A percentile compares a stretch with the other conserved stretches of the same genome.
Evolutionary conservation across 805 yeast genomes (phyloP).

Genomic region (Teunomyces funiuensis): DNA sequence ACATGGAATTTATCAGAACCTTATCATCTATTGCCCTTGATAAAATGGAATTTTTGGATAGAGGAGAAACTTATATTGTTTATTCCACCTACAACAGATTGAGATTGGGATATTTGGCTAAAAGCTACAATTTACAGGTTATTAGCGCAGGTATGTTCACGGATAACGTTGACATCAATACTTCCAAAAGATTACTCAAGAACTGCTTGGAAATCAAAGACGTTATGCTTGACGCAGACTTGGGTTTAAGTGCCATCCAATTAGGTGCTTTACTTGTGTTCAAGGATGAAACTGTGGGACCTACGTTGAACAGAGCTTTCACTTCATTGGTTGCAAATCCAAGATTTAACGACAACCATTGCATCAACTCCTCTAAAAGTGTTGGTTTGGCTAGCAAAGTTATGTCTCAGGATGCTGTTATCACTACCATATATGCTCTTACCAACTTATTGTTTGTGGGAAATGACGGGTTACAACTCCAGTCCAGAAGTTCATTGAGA

Average conservation of each 20-base stretch:
- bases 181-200: slow-evolving; percentile 47
- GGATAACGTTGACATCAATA: slow-evolving; percentile 44
- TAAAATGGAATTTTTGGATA: slow-evolving; percentile 50
- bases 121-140: slow-evolving; percentile 57
- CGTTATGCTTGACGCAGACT: slow-evolving; percentile 51
- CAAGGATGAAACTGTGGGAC: slow-evolving; percentile 38
- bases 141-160: slow-evolving; percentile 55
- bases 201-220: slow-evolving; percentile 52
- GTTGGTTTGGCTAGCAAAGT: slow-evolving; percentile 68
- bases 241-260: slow-evolving; percentile 53
- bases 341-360: slow-evolving; percentile 45
- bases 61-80: slow-evolving; percentile 57
- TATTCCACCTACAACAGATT: slow-evolving; percentile 50
- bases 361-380: slow-evolving; percentile 52
- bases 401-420: slow-evolving; percentile 76
- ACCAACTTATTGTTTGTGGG: slow-evolving; percentile 68
- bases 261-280: slow-evolving; percentile 56
- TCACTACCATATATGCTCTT: slow-evolving; percentile 80
- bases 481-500: slow-evolving; percentile 20
- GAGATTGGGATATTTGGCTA: slow-evolving; percentile 52
- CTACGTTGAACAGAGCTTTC: slow-evolving; percentile 43
- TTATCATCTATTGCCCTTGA: slow-evolving; percentile 35
- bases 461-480: slow-evolving; percentile 37
- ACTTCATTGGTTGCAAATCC: slow-evolving; percentile 58
- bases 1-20: slow-evolving; percentile 25